A percentile compares a stretch with the other conserved stretches of the same genome.
Conservation (phyloP, 192 early-diverging fungal species). For the Umbelopsis sp. region DNA sequence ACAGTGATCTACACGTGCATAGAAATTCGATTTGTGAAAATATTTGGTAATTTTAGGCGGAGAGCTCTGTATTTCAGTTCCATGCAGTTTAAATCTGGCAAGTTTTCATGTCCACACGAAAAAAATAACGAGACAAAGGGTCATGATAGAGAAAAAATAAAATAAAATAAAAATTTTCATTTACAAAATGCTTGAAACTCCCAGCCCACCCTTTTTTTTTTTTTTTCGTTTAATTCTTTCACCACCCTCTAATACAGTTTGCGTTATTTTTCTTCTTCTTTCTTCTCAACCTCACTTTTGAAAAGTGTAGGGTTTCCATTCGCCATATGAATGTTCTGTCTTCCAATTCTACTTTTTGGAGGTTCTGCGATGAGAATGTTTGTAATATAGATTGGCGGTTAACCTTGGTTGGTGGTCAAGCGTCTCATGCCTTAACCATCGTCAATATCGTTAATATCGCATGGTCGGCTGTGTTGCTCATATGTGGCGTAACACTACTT, state of each 20-base stretch:
- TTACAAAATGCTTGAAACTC: too few species aligned
- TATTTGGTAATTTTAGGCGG: too few species aligned
- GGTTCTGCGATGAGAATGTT: conserved; percentile 19
- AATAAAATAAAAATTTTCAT: too few species aligned
- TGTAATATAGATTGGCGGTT: conserved; percentile 37
- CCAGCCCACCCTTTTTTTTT: neutral
- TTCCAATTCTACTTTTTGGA: neutral
- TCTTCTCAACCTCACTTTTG: neutral
- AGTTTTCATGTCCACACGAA: too few species aligned
- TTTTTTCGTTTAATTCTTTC: neutral
- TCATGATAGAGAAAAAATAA: too few species aligned
- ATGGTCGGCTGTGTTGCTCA: conserved; percentile 10
- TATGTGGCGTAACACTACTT: conserved; percentile 21
- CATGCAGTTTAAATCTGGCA: too few species aligned
- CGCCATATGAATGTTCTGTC: neutral
- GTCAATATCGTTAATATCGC: conserved; percentile 27
- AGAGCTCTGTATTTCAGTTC: too few species aligned
- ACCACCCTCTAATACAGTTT: neutral
- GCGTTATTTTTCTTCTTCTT: neutral
- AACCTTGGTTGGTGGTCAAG: conserved; percentile 21
- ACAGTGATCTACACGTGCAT: too few species aligned
- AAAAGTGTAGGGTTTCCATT: neutral
- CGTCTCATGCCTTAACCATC: conserved; percentile 10
- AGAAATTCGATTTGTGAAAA: too few species aligned
- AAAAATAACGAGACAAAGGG: too few species aligned